These are phyloP conservation scores for Graphilbum sp. DNA, from an alignment of 2,329 filamentous ascomycete genomes.

Conservation along the genomic window DNA sequence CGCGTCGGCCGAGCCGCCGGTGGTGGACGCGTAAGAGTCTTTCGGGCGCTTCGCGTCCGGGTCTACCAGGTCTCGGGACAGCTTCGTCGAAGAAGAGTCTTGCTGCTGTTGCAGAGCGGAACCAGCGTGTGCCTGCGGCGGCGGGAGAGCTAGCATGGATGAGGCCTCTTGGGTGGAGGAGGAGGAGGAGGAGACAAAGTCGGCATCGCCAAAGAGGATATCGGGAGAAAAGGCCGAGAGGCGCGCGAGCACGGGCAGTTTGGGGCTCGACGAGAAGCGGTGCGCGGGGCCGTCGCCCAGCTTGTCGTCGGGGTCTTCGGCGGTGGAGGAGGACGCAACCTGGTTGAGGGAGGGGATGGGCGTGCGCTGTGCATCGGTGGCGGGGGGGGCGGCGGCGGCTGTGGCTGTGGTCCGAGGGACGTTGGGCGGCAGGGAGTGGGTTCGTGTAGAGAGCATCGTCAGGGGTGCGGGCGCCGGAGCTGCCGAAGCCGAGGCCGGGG, in stretches of 20 bases:
- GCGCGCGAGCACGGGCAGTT: conserved; percentile 39
- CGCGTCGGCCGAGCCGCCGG: neutral
- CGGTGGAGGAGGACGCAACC: neutral
- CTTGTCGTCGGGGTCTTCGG: no score
- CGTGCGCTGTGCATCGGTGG: no score
- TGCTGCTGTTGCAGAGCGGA: neutral
- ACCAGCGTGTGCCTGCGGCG: no score
- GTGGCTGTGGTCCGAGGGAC: no score
- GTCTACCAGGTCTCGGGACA: neutral
- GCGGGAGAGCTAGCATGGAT: no score
- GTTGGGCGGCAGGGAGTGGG: no score
- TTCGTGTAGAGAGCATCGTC: no score
- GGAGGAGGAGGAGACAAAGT: conserved; percentile 9
- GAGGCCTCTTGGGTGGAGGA: conserved; percentile 14
- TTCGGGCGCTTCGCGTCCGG: neutral
- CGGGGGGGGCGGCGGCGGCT: no score
- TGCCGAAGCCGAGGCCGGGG: neutral
- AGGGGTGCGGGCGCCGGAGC: no score
- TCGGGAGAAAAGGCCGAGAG: conserved; percentile 45
- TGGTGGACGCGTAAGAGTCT: neutral
- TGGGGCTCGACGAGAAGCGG: conserved; percentile 34
- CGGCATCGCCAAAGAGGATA: conserved; percentile 27
- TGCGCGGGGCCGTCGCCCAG: conserved; percentile 7
- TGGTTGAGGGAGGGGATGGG: conserved; percentile 1
- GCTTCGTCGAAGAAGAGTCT: no score